A percentile compares a stretch with the other conserved stretches of the same genome.
These are phyloP conservation scores for Colletotrichum camelliae DNA, from an alignment of 2,329 filamentous ascomycete genomes.

Conservation along the genomic window DNA sequence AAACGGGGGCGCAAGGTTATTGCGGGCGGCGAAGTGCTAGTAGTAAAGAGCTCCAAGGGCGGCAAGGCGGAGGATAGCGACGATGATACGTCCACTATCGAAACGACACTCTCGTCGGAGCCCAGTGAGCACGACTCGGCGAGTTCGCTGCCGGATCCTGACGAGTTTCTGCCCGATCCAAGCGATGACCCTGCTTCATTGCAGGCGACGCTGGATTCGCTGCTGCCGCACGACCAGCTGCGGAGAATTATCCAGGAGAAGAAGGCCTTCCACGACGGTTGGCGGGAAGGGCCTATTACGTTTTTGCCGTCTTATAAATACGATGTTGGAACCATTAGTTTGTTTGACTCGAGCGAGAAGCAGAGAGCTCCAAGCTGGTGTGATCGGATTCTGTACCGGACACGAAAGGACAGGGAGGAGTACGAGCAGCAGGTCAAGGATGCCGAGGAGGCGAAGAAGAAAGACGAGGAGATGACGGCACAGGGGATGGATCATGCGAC, in stretches of 20 bases:
- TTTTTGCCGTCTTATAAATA: slow-evolving; percentile 99
- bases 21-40: slow-evolving; percentile 44
- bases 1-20: slow-evolving; percentile 44
- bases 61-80: slow-evolving; percentile 44
- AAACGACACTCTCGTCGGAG: slow-evolving; percentile 29
- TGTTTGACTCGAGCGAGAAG: slow-evolving; percentile 97
- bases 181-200: slow-evolving; percentile 83
- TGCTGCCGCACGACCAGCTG: slow-evolving; percentile 91
- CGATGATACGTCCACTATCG: slow-evolving; percentile 45
- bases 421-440: slow-evolving; percentile 70
- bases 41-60: slow-evolving; percentile 28
- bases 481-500: slow-evolving; percentile 75
- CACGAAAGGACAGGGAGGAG: slow-evolving; percentile 69
- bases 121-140: slow-evolving; percentile 43
- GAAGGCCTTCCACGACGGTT: slow-evolving; percentile 90
- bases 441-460: slow-evolving; percentile 69
- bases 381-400: slow-evolving; percentile 89
- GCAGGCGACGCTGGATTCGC: slow-evolving; percentile 84
- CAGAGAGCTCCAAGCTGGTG: slow-evolving; percentile 94
- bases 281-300: slow-evolving; percentile 85
- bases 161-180: slow-evolving; percentile 71
- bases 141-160: slow-evolving; percentile 61
- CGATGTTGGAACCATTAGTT: slow-evolving; percentile 88
- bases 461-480: slow-evolving; percentile 85
- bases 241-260: slow-evolving; percentile 72